phyloP scores from a whole-genome alignment of 2,329 filamentous ascomycete genomes.

The Cladophialophora chaetospira region DNA sequence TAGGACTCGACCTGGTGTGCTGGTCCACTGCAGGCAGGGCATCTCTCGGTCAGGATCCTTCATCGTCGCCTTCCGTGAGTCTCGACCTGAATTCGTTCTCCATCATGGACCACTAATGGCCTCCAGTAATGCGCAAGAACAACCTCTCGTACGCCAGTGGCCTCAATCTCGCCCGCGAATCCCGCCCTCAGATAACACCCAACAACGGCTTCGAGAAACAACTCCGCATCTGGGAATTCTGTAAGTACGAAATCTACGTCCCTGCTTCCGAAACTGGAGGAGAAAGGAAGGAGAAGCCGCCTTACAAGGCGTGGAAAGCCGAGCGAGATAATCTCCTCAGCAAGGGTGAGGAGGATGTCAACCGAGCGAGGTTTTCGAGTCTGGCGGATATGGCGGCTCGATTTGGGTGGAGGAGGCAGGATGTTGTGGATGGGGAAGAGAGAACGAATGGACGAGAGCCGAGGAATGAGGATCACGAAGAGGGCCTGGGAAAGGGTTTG shows the following conservation, averaged over 20 bases:
- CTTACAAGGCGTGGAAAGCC: constrained; percentile 7
- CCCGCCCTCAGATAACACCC: constrained; percentile 27
- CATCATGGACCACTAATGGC: not conserved
- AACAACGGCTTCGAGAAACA: constrained; percentile 32
- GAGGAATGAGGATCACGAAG: not conserved
- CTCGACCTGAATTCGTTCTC: not conserved
- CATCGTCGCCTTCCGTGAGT: constrained; percentile 33
- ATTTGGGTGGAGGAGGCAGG: constrained; percentile 4
- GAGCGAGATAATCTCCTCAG: constrained; percentile 7
- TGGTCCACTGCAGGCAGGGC: constrained; percentile 34
- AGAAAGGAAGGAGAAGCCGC: constrained; percentile 3
- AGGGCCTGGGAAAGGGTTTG: not conserved
- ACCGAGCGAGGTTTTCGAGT: constrained; percentile 2
- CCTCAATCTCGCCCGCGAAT: constrained; percentile 25
- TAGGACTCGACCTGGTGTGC: constrained; percentile 12
- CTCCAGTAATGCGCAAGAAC: constrained; percentile 30
- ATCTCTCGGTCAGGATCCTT: constrained; percentile 32
- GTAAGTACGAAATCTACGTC: not conserved
- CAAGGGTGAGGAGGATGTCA: constrained; percentile 8
- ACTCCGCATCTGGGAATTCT: constrained; percentile 28
- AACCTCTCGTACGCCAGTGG: constrained; percentile 25
- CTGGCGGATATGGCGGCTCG: constrained; percentile 6
- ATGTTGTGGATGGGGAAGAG: not conserved
- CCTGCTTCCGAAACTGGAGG: not conserved
- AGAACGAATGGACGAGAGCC: not conserved